phyloP scores from a whole-genome alignment of 371 early-diverging fungal genomes.

The Mucor saturninus region DNA sequence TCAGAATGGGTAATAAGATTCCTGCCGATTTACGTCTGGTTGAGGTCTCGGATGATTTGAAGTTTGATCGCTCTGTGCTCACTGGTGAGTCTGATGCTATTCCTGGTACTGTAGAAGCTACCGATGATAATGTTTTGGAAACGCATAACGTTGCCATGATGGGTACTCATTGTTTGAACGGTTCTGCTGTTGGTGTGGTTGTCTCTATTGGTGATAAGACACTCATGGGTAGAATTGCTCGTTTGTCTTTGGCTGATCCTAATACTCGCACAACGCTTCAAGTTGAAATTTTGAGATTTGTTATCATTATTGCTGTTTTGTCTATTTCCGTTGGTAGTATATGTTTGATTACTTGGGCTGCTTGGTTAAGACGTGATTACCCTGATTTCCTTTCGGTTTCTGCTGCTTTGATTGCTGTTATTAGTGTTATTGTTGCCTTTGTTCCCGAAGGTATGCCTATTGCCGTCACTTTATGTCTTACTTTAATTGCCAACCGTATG shows the following conservation, averaged over 20 bases:
- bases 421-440: conserved; percentile 73
- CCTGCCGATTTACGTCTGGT: conserved; percentile 74
- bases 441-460: conserved; percentile 72
- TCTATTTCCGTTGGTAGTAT: conserved; percentile 55
- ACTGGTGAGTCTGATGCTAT: conserved; percentile 76
- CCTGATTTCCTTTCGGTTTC: conserved; percentile 60
- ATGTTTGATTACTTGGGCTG: conserved; percentile 43
- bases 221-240: conserved; percentile 74
- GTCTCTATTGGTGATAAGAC: conserved; percentile 65
- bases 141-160: conserved; percentile 72
- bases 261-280: conserved; percentile 64
- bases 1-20: conserved; percentile 69
- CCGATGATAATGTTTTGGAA: conserved; percentile 66
- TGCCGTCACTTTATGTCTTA: conserved; percentile 58
- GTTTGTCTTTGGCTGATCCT: conserved; percentile 50
- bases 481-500: conserved; percentile 65
- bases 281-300: conserved; percentile 71
- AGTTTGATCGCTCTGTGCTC: conserved; percentile 71
- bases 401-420: conserved; percentile 69
- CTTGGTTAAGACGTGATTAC: conserved; percentile 42
- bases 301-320: conserved; percentile 65
- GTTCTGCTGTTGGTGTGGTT: conserved; percentile 67
- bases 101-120: conserved; percentile 53
- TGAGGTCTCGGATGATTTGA: conserved; percentile 57
- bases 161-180: conserved; percentile 68